Base-by-base conservation (phyloP, 2,329 filamentous ascomycete species). In the Diaporthe citriasiana region DNA sequence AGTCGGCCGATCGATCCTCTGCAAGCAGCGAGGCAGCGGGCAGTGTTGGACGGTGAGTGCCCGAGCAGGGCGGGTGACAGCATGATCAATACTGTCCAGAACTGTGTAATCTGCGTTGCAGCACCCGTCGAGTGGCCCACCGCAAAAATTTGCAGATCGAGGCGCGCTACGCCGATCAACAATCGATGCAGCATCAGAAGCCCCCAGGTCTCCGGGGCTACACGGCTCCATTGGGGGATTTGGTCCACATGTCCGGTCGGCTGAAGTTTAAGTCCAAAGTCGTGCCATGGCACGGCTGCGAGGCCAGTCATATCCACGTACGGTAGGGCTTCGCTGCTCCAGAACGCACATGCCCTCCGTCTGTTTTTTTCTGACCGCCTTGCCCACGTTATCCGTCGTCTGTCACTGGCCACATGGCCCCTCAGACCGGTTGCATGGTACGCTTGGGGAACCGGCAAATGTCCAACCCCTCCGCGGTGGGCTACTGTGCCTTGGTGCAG, bases 81-180 rank as follows among this genome's bases (percentile, higher is more conserved):
- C 47, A 38, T 51, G 47, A 35, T 51, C 60, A 38, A 66, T 51
- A 66, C 63, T 22, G 63, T 51, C 63, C 63, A 51, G 33, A 35
- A 68, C 45, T 19, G 22, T 40, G 33, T 27, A 53, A 10, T 40
- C 63, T 53, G 63, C 63, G 53, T 68, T 68, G 47, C 47, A 68
- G 53, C 33, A 40, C 63, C 63, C 47, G 47, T 25, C 63, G n/a
- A 66, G 33, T 27, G 63, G 45, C 63, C 63, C 63, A 68, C 63
- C 15, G 47, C 63, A 68, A 53, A 68, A 68, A 12, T 53, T 53
- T 68, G 63, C 63, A 68, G 63, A 68, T 68, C 63, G 47, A 68
- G 33, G 63, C 47, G 63, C 63, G 63, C 47, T 68, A 68, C n/a
- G 63, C 47, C n/a, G 45, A 68, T 68, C 63, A 68, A 40, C 63